Conservation (phyloP, 2,329 filamentous ascomycete species). For the Drechmeria coniospora region DNA sequence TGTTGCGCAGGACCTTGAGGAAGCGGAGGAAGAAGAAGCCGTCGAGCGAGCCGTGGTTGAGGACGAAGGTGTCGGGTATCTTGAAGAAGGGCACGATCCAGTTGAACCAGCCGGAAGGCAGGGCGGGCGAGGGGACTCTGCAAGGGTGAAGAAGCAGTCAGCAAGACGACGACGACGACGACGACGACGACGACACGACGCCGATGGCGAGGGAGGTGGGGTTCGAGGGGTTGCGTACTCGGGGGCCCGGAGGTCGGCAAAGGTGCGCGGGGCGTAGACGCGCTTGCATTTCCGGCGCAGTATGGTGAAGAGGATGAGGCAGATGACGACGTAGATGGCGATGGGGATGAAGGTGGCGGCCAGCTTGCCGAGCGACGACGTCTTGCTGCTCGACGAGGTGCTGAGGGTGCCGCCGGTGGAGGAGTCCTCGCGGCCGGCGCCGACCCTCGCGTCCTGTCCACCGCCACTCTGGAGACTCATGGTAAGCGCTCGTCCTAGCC, state of each 20-base stretch:
- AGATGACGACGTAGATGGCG: conserved; percentile 32
- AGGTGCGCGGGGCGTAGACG: conserved; percentile 39
- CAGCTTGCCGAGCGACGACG: conserved; percentile 19
- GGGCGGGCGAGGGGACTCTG: conserved; percentile 42
- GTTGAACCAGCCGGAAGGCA: conserved; percentile 46
- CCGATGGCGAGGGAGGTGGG: background rate
- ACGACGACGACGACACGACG: no score
- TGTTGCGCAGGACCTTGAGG: conserved; percentile 52
- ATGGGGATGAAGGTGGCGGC: conserved; percentile 40
- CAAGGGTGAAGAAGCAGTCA: background rate
- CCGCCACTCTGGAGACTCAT: no score
- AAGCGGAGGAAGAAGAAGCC: conserved; percentile 80
- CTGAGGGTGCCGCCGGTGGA: conserved; percentile 18
- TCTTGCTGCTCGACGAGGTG: conserved; percentile 15
- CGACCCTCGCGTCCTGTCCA: conserved; percentile 16
- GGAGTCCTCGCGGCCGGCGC: conserved; percentile 18
- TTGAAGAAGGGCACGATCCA: conserved; percentile 55
- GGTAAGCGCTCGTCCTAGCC: no score
- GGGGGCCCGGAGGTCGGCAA: conserved; percentile 30
- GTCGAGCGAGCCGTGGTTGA: conserved; percentile 86
- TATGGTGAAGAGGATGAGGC: conserved; percentile 32
- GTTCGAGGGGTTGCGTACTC: conserved; percentile 14
- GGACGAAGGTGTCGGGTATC: conserved; percentile 59
- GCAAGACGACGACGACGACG: no score
- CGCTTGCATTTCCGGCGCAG: conserved; percentile 31